Evolutionary conservation across 192 early-diverging fungal species (phyloP), one percentile per base, ranked within the genome.

Genomic region (Linderina pennispora): DNA sequence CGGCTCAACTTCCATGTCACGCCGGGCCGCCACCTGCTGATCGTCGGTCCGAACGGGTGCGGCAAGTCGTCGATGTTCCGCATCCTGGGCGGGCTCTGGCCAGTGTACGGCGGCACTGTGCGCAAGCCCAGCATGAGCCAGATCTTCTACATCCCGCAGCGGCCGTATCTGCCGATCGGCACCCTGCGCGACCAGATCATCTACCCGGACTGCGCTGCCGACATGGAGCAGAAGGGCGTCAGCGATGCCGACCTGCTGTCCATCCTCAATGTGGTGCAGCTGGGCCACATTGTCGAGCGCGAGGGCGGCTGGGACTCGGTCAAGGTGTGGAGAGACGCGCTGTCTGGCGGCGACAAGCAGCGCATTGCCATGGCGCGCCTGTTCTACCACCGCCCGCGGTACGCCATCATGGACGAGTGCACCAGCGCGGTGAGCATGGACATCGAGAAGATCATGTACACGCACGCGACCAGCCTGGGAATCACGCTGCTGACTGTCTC

Each of bases 141-240:
- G 62, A 92, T 99, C 48, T 94, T 99, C 45, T 99, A 99, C 71
- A 91, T 99, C 47, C 94, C 97, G 20, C 97, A 99, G 65, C 83
- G 92, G 25, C 97, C 97, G n/a, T 99, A 99, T 51, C 74, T 99
- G 22, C 85, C 91, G 26, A 61, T 92, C 21, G 93, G 97, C 33
- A 94, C 91, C 2, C 71, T 99, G 38, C 86, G 97, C 26, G 94
- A 97, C 68, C 93, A 97, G 78, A 80, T 99, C 48, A 96, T 98
- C 44, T 99, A 99, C 65, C 97, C 97, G 11, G 83, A 96, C 61
- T 88, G 84, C 21, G 62, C 78, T 10, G 75, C 78, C 23, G 88
- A 97, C 16, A 93, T 94, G 89, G 48, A 64, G 18, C 63, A 61
- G 17, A 76, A 78, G 16, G 77, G 81, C 23, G 57, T 80, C 7